Evolutionary conservation across 1,284 basidiomycete genomes (phyloP).

Genomic region (Fomitopsis schrenkii): DNA sequence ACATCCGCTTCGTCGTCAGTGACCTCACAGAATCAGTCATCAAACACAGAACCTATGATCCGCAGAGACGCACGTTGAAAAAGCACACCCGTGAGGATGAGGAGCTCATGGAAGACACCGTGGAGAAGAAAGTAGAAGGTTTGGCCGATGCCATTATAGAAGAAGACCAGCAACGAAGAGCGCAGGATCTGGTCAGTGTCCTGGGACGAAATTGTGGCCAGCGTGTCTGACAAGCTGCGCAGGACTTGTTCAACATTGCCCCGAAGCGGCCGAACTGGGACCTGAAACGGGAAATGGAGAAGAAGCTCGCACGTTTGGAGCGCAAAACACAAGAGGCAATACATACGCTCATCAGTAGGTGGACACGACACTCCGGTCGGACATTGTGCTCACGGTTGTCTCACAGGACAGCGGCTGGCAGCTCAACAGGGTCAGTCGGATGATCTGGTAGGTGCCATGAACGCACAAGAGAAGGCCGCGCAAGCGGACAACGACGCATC

Average conservation of each 20-base stretch:
- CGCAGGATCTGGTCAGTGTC: constrained; percentile 78
- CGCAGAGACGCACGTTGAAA: constrained; percentile 71
- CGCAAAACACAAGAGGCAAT: constrained; percentile 89
- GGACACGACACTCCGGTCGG: background rate
- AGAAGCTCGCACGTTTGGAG: constrained; percentile 86
- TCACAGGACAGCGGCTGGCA: constrained; percentile 68
- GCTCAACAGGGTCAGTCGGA: constrained; percentile 74
- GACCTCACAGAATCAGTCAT: constrained; percentile 49
- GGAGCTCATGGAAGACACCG: constrained; percentile 70
- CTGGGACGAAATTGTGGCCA: background rate
- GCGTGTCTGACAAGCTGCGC: constrained; percentile 8
- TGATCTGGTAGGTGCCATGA: constrained; percentile 76
- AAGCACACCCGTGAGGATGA: constrained; percentile 54
- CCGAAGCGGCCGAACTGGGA: constrained; percentile 98
- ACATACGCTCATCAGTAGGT: constrained; percentile 87
- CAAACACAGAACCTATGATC: constrained; percentile 83
- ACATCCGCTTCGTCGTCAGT: constrained; percentile 8
- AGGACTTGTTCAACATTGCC: constrained; percentile 97
- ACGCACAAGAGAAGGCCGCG: constrained; percentile 49
- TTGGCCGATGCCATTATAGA: constrained; percentile 80
- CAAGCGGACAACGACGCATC: constrained; percentile 25
- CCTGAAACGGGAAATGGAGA: constrained; percentile 90
- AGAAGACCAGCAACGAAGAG: constrained; percentile 81
- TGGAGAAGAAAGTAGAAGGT: constrained; percentile 84
- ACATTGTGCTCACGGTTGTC: constrained; percentile 16